Base-by-base conservation (phyloP, 345 rosid species). In the Linum usitatissimum region DNA sequence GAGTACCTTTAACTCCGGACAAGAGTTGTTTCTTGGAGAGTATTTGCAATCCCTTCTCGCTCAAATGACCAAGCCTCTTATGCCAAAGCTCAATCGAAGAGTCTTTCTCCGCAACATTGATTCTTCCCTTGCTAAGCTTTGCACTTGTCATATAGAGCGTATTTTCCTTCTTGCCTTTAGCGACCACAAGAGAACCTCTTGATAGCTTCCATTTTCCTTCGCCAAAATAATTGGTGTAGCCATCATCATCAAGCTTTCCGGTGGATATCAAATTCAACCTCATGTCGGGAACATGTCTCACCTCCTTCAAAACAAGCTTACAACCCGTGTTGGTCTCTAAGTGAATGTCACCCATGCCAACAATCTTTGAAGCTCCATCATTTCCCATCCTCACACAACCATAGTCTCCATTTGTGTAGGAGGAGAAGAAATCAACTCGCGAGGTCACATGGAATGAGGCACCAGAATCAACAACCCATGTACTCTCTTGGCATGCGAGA, bases 401-500 rank as follows among this genome's bases (percentile, higher is more conserved):
- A 59, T 18, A 59, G n/a, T 59, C 62, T 6, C 62, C 39, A 7
- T 9, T 59, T 3, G 8, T 4, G 62, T 59, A 59, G 34, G 62
- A 59, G 1, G 62, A 21, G 15, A 59, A 59, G 18, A 59, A 59
- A 59, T 59, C 38, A 19, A 5, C 0, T 21, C n/a, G n/a, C 6
- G 62, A 28, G n/a, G 62, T 59, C 18, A 59, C 62, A 21, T 59
- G 62, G 62, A 59, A 59, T 28, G 62, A 59, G 14, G 2, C 34
- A 28, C 62, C 38, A 0, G 23, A 59, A 23, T 4, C 31, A 59
- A 59, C 23, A 18, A 59, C 62, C 62, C 62, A 59, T 20, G 34
- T 23, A 31, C 31, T 18, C 18, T 59, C 62, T 59, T 59, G 30
- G 34, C 10, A 21, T 59, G 39, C 62, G 31, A 59, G 34, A 59